Conservation (phyloP, 2,329 filamentous ascomycete genomes). For the Alternaria triticina region DNA sequence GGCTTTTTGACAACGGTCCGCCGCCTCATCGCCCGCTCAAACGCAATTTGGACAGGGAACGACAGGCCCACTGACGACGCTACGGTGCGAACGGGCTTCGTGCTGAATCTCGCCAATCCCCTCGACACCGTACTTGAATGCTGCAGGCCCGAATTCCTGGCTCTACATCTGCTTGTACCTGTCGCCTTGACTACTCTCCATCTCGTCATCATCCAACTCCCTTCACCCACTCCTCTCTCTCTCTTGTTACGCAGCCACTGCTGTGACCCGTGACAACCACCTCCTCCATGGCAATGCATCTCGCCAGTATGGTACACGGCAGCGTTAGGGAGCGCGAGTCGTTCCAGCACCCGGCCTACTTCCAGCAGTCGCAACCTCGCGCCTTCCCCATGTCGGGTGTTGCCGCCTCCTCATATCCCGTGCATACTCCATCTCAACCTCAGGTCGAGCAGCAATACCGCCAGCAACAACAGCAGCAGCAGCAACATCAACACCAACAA, state of each 20-base stretch:
- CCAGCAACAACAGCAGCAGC: slow-evolving; percentile 55
- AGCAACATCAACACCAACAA: slow-evolving; percentile 34
- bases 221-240: slow-evolving; percentile 15
- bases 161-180: slow-evolving; percentile 40
- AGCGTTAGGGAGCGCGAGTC: slow-evolving; percentile 49
- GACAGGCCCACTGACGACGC: slow-evolving; percentile 39
- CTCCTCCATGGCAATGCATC: slow-evolving; percentile 50
- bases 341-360: slow-evolving; percentile 41
- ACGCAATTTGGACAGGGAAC: slow-evolving; percentile 47
- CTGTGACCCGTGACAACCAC: slow-evolving; percentile 37
- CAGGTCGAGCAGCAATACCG: slow-evolving; percentile 39
- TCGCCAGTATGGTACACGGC: slow-evolving; percentile 53
- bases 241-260: slow-evolving; percentile 42
- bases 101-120: slow-evolving; percentile 45
- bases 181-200: slow-evolving; percentile 24
- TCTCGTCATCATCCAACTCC: slow-evolving; percentile 31
- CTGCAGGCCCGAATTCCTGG: slow-evolving; percentile 47
- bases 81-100: slow-evolving; percentile 41
- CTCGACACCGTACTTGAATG: slow-evolving; percentile 46
- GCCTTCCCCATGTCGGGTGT: slow-evolving; percentile 31
- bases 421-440: slow-evolving; percentile 12
- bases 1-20: slow-evolving; percentile 48
- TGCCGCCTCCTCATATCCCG: slow-evolving; percentile 24
- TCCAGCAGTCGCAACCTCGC: slow-evolving; percentile 47
- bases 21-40: slow-evolving; percentile 44